These are phyloP conservation scores for Evansstolkia leycettana DNA, from an alignment of 495 filamentous ascomycete species.

Conservation along the genomic window DNA sequence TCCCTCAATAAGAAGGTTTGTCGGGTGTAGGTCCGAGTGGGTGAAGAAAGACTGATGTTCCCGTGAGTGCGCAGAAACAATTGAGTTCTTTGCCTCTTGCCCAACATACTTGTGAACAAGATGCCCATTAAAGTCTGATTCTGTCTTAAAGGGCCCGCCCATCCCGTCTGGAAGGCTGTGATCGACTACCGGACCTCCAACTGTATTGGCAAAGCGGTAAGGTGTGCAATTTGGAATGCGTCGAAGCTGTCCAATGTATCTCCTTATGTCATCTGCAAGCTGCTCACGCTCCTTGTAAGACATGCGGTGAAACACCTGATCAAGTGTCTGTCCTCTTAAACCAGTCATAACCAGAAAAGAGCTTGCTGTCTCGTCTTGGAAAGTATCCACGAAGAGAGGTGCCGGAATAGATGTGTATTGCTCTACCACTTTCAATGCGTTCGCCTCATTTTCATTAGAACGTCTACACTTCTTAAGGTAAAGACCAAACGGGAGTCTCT, in stretches of 20 bases:
- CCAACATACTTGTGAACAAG: slow-evolving; percentile 3
- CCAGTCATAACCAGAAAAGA: slow-evolving; percentile 11
- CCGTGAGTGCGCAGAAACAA: slow-evolving; percentile 1
- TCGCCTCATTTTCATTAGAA: slow-evolving; percentile 6
- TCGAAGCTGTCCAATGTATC: slow-evolving; percentile 7
- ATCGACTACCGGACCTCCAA: slow-evolving; percentile 9
- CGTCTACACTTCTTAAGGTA: slow-evolving; percentile 8
- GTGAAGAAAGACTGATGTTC: slow-evolving; percentile 11
- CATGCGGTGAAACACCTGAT: slow-evolving; percentile 4
- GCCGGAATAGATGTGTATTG: slow-evolving; percentile 12
- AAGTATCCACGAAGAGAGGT: slow-evolving; percentile 6
- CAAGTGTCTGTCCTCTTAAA: slow-evolving; percentile 4
- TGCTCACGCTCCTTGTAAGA: slow-evolving; percentile 11
- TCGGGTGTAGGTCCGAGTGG: slow-evolving; percentile 14
- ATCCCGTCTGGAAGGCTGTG: slow-evolving; percentile 7
- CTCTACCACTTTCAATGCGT: slow-evolving; percentile 8
- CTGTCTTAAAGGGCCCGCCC: slow-evolving; percentile 8
- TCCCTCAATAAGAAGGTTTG: slow-evolving; percentile 14
- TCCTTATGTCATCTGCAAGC: slow-evolving; percentile 7
- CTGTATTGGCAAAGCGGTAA: slow-evolving; percentile 7
- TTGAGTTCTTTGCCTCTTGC: slow-evolving; percentile 1
- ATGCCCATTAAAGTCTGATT: slow-evolving; percentile 12
- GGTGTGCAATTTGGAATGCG: slow-evolving; percentile 10
- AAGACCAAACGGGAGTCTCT: slow-evolving; percentile 9
- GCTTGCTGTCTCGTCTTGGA: neutral